Base-by-base conservation (phyloP, 2,329 filamentous ascomycete species). In the Xylariomycetidae sp. region DNA sequence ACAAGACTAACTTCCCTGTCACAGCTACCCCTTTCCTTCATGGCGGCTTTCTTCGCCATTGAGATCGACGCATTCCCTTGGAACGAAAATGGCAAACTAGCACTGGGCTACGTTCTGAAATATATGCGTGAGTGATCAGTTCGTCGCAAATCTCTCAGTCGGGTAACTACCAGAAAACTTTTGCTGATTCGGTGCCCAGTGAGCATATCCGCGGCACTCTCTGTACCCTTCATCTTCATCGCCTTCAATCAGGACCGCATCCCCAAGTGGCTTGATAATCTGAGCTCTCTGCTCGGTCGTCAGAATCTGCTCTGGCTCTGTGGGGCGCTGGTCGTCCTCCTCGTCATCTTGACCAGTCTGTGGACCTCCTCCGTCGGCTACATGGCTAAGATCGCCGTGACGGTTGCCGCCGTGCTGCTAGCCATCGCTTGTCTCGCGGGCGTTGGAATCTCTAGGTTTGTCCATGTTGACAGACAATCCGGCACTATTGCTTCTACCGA, bases 11-110 rank as follows among this genome's bases (percentile, higher is more conserved):
- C n/a, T n/a, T n/a, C 19, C 27, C 18, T 26, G 15, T n/a, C n/a
- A 11, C n/a, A 35, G 33, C 27, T 35, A 13, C 33, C 27, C n/a
- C 27, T 35, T 9, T 35, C 27, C 5, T 35, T 35, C 27, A 30
- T 35, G 26, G 27, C 33, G 5, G 27, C 33, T 12, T 35, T 35
- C 27, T 35, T 35, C 25, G 27, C 33, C 19, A 35, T 35, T 14
- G 27, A 35, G 19, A 29, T 35, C 13, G 33, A 35, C n/a, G 27
- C 20, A 16, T 35, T 35, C 20, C 27, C 33, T 14, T 19, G 16
- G 11, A 35, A 35, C 16, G 16, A 35, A 5, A 30, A 35, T 16
- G 33, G 25, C n/a, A 35, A 35, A 19, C 27, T 35, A 14, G 19
- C 11, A 17, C 27, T 35, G 8, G 18, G 12, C 22, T 30, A 23